phyloP scores from a whole-genome alignment of 371 early-diverging fungal genomes.

The Mucor saturninus region DNA sequence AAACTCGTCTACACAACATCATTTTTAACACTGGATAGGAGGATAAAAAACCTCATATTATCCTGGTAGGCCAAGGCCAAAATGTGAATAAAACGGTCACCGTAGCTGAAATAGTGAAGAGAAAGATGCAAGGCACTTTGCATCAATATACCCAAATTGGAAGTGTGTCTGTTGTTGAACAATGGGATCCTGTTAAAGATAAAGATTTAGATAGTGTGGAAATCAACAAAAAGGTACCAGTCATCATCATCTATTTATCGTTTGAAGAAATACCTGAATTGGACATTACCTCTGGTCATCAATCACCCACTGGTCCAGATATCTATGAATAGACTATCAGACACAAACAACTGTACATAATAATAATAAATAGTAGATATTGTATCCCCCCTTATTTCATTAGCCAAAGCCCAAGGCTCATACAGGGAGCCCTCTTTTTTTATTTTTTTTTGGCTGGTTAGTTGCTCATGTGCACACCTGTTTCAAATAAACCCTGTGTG shows the following conservation, averaged over 20 bases:
- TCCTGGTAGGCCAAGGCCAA: constrained; percentile 53
- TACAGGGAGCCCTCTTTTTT: no score
- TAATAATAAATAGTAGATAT: background rate
- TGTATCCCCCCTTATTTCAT: background rate
- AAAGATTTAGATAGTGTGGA: constrained; percentile 48
- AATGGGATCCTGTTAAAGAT: constrained; percentile 58
- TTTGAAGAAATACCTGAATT: constrained; percentile 39
- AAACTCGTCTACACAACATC: background rate
- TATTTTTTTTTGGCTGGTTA: no score
- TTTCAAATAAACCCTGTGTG: no score
- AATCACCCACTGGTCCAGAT: constrained; percentile 46
- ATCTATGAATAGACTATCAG: constrained; percentile 22
- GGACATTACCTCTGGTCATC: constrained; percentile 41
- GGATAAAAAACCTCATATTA: constrained; percentile 28
- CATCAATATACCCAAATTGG: constrained; percentile 70
- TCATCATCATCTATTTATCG: constrained; percentile 48
- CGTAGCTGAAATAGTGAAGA: constrained; percentile 69
- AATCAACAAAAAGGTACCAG: constrained; percentile 45
- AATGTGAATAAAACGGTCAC: constrained; percentile 68
- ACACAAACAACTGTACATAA: no score
- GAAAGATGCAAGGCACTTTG: constrained; percentile 58
- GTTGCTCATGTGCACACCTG: no score
- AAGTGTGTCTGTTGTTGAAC: constrained; percentile 51
- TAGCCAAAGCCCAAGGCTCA: no score
- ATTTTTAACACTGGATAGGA: constrained; percentile 11